Base-by-base conservation (phyloP, 768 basidiomycete genomes). In the Lactarius akahatsu region DNA sequence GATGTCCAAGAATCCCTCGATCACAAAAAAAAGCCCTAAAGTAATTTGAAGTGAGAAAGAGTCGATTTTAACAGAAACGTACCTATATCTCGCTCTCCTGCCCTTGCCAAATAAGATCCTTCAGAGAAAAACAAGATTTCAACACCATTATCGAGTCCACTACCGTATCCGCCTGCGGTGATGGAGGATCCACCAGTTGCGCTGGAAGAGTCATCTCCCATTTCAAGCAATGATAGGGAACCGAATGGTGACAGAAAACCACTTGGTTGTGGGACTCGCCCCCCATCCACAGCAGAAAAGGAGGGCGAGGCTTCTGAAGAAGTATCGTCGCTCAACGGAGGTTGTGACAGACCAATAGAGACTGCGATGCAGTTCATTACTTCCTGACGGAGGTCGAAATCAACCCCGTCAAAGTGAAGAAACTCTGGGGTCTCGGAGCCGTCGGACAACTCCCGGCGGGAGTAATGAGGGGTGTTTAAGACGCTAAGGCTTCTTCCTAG, bases 281-380 rank as follows among this genome's bases (percentile, higher is more conserved):
- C 78, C 61, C 69, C 74, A 66, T 78, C 84, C 71, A 73, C 76
- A 2, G 89, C 83, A 2, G 80, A 79, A 57, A 88, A 79, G 10
- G 81, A 81, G 50, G 91, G 90, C 0, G 90, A 90, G 2, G 83
- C 82, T 68, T 89, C 87, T 2, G 83, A 76, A 2, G 89, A 90
- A 43, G 86, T 87, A 56, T 78, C 80, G 50, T 83, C 86, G 63
- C 88, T 90, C 23, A 91, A 76, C 3, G 94, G 88, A 4, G 95
- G 92, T 69, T 97, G 96, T 28, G 93, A 79, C 15, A 99, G 82
- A 4, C 97, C 97, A 65, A 99, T 98, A 2, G 94, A 96, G 75
- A 96, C 96, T 1, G 96, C 95, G 67, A 99, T 96, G 75, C 94
- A 96, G 0, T 91, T 90, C 94, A 98, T 95, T 38, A 99, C 96